phyloP scores from a whole-genome alignment of 257 asterid genomes.

The Salvia rosmarinus region DNA sequence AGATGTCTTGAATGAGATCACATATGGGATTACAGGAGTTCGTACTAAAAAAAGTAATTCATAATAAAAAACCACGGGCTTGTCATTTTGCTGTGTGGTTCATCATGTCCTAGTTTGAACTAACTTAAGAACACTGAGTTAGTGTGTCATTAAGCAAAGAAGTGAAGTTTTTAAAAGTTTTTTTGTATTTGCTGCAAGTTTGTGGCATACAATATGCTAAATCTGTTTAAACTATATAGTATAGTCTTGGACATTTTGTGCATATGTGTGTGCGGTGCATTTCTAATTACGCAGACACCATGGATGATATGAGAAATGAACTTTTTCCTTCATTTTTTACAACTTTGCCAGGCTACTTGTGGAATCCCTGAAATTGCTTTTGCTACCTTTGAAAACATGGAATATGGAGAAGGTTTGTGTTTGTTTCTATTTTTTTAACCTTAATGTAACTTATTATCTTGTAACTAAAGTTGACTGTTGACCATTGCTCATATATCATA shows the following conservation, averaged over 20 bases:
- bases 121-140: neutral
- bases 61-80: neutral
- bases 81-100: neutral
- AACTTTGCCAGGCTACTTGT: constrained; percentile 76
- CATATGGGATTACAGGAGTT: neutral
- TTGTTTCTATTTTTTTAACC: constrained; percentile 29
- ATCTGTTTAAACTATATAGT: neutral
- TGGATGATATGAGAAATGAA: constrained; percentile 10
- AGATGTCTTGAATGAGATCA: neutral
- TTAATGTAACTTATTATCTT: constrained; percentile 27
- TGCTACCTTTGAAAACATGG: constrained; percentile 97
- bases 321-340: constrained; percentile 18
- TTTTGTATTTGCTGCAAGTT: neutral
- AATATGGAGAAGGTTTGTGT: constrained; percentile 87
- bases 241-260: neutral
- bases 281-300: neutral
- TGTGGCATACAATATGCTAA: neutral
- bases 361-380: constrained; percentile 95
- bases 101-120: constrained; percentile 1
- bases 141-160: neutral
- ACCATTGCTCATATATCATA: constrained; percentile 20
- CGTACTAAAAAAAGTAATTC: neutral
- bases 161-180: neutral
- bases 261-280: neutral
- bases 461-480: constrained; percentile 17